Evolutionary conservation across 2,329 filamentous ascomycete species (phyloP), one percentile per base, ranked within the genome.

Genomic region (Fusarium sp.): DNA sequence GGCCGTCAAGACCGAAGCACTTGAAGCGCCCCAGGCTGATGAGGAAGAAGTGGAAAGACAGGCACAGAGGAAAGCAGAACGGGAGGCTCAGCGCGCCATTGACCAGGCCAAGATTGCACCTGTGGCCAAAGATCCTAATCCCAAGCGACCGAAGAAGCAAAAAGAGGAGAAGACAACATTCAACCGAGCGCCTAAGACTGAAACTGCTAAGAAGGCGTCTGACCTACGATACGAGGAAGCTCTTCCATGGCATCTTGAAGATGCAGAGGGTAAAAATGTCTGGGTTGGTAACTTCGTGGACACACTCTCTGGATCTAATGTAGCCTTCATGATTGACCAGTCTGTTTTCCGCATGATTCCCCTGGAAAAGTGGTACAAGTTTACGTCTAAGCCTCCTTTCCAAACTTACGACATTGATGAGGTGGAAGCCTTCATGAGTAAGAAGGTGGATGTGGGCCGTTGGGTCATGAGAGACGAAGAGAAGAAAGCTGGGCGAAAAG

Each of bases 61-160:
- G 59, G 93, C 94, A 39, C 93, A 94, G 75, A 71, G 86, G 27
- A 90, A 93, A 80, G 92, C 92, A 1, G 94, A 97, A 73, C 91
- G 93, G 60, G 94, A 97, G 71, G 93, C 93, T 31, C 93, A 97
- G 79, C 91, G 93, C 25, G 94, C 95, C 22, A 89, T 94, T 41
- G 96, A 97, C 75, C 87, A 95, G 78, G 95, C 96, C 38, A 94
- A 97, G 82, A 98, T 99, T 77, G 96, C 96, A 0, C 96, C 96
- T 0, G 92, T 93, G 3, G 86, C 89, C 31, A 92, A 91, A 65
- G 88, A 89, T 14, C 77, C 82, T 14, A 83, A 84, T 52, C 81
- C 84, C 5, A 88, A 88, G 75, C 82, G 82, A 49, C 82, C 81
- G 18, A 85, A 91, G 68, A 91, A 92, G 75, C 92, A 93, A 79